A percentile compares a stretch with the other conserved stretches of the same genome.
phyloP scores from a whole-genome alignment of 257 asterid species.

The Solanum pimpinellifolium region DNA sequence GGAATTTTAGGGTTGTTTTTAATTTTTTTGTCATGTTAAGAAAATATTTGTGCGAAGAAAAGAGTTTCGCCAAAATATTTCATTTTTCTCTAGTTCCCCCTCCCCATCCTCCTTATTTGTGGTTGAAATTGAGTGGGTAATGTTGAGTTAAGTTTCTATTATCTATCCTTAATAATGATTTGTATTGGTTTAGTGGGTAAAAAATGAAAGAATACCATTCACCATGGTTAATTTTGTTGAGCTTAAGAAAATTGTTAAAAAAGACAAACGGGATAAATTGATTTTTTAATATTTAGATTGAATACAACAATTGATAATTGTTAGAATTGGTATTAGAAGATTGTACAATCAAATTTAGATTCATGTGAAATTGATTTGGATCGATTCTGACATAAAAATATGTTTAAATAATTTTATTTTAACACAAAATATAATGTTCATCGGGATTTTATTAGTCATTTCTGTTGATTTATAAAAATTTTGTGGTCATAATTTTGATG shows the following conservation, averaged over 20 bases:
- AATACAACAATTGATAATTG: neutral
- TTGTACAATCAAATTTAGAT: neutral
- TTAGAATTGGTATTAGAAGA: neutral
- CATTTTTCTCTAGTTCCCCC: neutral
- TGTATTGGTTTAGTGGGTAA: neutral
- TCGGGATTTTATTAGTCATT: no score
- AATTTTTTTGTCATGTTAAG: neutral
- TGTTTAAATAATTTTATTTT: no score
- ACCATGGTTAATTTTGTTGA: neutral
- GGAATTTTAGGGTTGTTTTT: no score
- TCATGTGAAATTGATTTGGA: neutral
- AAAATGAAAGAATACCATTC: neutral
- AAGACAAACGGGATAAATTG: no score
- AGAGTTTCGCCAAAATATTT: neutral
- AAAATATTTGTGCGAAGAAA: neutral
- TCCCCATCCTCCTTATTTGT: neutral
- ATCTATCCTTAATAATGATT: neutral
- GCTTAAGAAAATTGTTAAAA: no score
- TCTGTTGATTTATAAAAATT: no score
- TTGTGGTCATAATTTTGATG: no score
- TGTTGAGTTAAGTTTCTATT: neutral
- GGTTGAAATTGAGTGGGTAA: neutral
- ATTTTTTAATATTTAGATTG: neutral
- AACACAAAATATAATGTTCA: no score
- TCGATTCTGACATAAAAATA: no score